A percentile compares a stretch with the other conserved stretches of the same genome.
phyloP scores from a whole-genome alignment of 495 filamentous ascomycete genomes.

The Parathielavia appendiculata region DNA sequence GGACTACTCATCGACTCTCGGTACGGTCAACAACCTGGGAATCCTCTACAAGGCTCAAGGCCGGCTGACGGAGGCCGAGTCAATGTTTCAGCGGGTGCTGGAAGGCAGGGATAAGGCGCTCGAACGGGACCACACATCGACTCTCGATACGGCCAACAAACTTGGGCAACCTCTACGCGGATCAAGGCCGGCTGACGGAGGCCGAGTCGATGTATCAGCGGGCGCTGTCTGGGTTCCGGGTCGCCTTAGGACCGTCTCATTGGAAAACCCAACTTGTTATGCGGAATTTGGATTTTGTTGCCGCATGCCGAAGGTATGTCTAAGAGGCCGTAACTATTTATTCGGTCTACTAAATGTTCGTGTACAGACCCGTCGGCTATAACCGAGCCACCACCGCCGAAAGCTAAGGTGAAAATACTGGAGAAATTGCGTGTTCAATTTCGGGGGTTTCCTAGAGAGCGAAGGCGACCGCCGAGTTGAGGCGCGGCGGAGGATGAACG shows the following conservation, averaged over 20 bases:
- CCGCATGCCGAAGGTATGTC: too few species aligned
- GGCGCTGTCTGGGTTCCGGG: conserved; percentile 26
- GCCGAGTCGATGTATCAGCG: conserved; percentile 25
- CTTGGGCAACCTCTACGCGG: conserved; percentile 22
- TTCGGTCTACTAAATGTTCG: too few species aligned
- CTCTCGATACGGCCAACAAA: conserved; percentile 24
- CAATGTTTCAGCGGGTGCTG: neutral
- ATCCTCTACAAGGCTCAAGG: neutral
- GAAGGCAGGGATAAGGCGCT: neutral
- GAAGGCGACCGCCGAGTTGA: too few species aligned
- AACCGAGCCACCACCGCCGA: too few species aligned
- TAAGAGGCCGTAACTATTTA: too few species aligned
- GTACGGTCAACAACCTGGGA: neutral
- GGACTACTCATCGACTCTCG: conserved; percentile 26
- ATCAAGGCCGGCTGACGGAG: conserved; percentile 19
- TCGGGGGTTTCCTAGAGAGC: too few species aligned
- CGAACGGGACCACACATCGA: conserved; percentile 18
- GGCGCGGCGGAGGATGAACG: too few species aligned
- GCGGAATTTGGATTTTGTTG: too few species aligned
- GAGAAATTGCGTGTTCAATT: too few species aligned
- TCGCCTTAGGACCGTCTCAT: conserved; percentile 5
- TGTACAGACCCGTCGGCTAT: too few species aligned
- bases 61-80: neutral
- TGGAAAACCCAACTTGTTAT: too few species aligned
- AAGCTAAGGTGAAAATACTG: too few species aligned